These are phyloP conservation scores for Vaccinium darrowii DNA, from an alignment of 148 eudicot species.

Conservation along the genomic window DNA sequence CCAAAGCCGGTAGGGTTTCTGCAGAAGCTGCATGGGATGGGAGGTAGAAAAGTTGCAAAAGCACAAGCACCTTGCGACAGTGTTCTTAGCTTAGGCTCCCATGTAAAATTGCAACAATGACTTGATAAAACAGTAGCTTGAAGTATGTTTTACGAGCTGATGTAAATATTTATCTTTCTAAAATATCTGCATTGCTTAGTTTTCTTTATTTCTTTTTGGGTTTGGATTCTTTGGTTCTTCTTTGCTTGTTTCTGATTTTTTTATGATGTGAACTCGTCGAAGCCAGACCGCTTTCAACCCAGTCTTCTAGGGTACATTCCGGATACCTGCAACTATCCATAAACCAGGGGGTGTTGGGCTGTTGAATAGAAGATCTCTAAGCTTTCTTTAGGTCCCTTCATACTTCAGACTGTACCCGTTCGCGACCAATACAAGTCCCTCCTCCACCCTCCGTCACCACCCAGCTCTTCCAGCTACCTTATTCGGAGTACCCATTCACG, in stretches of 20 bases:
- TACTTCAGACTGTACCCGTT: background rate
- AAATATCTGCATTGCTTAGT: background rate
- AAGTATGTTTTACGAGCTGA: background rate
- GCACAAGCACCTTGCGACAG: background rate
- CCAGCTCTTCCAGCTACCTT: too few relatives aligned
- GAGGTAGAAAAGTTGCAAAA: background rate
- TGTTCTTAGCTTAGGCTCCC: background rate
- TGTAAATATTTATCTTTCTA: background rate
- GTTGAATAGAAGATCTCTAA: background rate
- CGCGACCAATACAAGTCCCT: background rate
- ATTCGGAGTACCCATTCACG: background rate
- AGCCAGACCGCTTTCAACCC: background rate
- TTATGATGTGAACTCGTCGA: background rate
- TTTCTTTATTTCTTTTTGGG: too few relatives aligned
- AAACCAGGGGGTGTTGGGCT: background rate
- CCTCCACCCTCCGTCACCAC: background rate
- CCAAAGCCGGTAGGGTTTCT: conserved; percentile 14
- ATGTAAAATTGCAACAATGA: background rate
- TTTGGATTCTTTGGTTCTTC: too few relatives aligned
- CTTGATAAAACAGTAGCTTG: background rate
- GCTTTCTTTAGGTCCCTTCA: background rate
- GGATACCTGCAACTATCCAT: background rate
- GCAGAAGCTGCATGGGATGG: background rate
- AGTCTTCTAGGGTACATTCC: background rate
- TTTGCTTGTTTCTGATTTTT: background rate